Evolutionary conservation across 352 stramenopile genomes (phyloP), one percentile per base, ranked within the genome.

Genomic region (Stramenopiles sp.): DNA sequence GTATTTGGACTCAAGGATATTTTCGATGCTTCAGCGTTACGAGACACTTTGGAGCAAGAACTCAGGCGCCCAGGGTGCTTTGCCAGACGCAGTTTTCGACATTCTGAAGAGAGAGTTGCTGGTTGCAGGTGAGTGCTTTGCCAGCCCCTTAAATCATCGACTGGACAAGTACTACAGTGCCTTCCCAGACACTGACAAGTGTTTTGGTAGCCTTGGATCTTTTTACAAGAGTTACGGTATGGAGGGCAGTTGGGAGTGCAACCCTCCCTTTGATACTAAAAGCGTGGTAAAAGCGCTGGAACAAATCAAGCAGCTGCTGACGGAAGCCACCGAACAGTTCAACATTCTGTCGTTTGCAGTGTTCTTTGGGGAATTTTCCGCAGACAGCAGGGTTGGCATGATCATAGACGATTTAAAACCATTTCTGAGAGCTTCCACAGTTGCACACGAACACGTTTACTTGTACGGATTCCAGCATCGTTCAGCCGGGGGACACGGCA

Each of bases 261-360:
- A 63, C 43, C 43, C 43, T 12, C 43, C 43, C 12, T 63, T 63
- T 63, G 43, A 63, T 63, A 63, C 25, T 63, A 25, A 63, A 25
- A 63, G 43, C 43, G 43, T 63, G 43, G 25, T 18, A 63, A 63
- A 63, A 18, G 25, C 43, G 43, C 25, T 63, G 43, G 43, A 18
- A 25, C 12, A 63, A 63, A 18, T 63, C 25, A 12, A 25, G 25
- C 43, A 63, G 43, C 25, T 63, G 43, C 43, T 63, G 25, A 12
- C 12, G 25, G 25, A 18, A 25, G 43, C 43, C 25, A 25, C 12
- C 12, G 43, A 63, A 63, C 12, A 18, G 43, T 12, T 12, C 25
- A 25, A 63, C 43, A 63, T 63, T 63, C 25, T 63, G 43, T 63
- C 43, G 25, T 63, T 63, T 63, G 43, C 43, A 63, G 12, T 63